Percentiles rank a stretch among this genome's conserved stretches.
These are phyloP conservation scores for Chrysoporthe austroafricana DNA, from an alignment of 2,329 filamentous ascomycete species.

Conservation along the genomic window DNA sequence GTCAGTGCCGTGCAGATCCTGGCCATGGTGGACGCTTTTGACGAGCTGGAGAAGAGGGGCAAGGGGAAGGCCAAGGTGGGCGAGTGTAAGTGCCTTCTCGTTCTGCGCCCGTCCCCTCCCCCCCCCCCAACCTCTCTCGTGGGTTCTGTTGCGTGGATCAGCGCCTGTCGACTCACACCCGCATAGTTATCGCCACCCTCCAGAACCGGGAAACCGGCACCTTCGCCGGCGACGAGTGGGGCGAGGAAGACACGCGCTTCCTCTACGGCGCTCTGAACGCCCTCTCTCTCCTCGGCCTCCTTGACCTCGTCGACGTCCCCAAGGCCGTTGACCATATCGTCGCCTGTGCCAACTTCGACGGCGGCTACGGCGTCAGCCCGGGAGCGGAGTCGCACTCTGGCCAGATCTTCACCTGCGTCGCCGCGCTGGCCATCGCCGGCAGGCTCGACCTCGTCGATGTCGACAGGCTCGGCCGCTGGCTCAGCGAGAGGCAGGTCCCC, in stretches of 20 bases:
- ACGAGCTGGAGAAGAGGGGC: constrained; percentile 75
- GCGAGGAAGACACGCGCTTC: constrained; percentile 93
- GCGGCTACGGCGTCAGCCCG: constrained; percentile 86
- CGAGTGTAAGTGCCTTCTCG: constrained; percentile 65
- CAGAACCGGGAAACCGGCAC: constrained; percentile 83
- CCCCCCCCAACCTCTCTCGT: constrained; percentile 24
- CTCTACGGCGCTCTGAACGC: constrained; percentile 89
- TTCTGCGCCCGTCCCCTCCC: not conserved
- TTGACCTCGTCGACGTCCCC: constrained; percentile 75
- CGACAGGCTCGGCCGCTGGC: constrained; percentile 83
- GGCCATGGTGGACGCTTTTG: constrained; percentile 81
- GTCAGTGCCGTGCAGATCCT: constrained; percentile 94
- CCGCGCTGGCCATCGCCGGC: constrained; percentile 80
- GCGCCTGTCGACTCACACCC: constrained; percentile 22
- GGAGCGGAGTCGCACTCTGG: constrained; percentile 94
- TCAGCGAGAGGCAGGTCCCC: constrained; percentile 88
- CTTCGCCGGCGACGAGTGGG: constrained; percentile 95
- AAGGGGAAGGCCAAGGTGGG: constrained; percentile 74
- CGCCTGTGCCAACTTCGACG: constrained; percentile 90
- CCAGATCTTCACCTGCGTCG: constrained; percentile 94
- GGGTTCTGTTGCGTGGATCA: not conserved
- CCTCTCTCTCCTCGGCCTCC: constrained; percentile 77
- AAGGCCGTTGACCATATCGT: constrained; percentile 80
- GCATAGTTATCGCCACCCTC: constrained; percentile 73
- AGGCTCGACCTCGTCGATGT: constrained; percentile 80